A percentile compares a stretch with the other conserved stretches of the same genome.
Evolutionary conservation across 2,329 filamentous ascomycete species (phyloP).

Genomic region (Calycina herbarum): DNA sequence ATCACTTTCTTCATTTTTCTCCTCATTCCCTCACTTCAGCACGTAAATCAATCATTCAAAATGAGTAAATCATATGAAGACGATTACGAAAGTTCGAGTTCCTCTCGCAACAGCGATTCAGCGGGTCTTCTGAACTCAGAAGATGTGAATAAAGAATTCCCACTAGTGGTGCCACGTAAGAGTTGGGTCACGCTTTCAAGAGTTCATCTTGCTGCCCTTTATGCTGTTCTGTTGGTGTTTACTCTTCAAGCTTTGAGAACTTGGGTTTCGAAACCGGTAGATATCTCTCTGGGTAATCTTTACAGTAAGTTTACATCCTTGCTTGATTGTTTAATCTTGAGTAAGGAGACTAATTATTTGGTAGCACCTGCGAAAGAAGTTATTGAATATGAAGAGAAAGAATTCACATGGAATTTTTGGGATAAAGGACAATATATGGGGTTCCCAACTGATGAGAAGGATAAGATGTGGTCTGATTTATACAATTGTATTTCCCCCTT

Average conservation of each 20-base stretch:
- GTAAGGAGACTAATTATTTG: not conserved
- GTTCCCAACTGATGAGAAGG: not conserved
- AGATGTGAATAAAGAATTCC: not conserved
- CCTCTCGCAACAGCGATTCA: not conserved
- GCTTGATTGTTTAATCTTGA: no score
- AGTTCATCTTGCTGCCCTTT: not conserved
- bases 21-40: not conserved
- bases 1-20: not conserved
- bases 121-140: not conserved
- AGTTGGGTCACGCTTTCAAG: not conserved
- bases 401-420: constrained; percentile 7
- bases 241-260: not conserved
- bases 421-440: constrained; percentile 5
- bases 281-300: not conserved
- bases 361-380: constrained; percentile 7
- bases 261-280: not conserved
- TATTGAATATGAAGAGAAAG: not conserved
- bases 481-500: not conserved
- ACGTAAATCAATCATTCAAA: not conserved
- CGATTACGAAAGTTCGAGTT: not conserved
- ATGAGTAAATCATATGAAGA: constrained; percentile 5
- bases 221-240: not conserved
- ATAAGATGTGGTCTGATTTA: constrained; percentile 3
- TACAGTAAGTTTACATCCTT: not conserved
- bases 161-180: not conserved